These are phyloP conservation scores for Abortiporus biennis DNA, from an alignment of 1,284 basidiomycete genomes.

Conservation along the genomic window DNA sequence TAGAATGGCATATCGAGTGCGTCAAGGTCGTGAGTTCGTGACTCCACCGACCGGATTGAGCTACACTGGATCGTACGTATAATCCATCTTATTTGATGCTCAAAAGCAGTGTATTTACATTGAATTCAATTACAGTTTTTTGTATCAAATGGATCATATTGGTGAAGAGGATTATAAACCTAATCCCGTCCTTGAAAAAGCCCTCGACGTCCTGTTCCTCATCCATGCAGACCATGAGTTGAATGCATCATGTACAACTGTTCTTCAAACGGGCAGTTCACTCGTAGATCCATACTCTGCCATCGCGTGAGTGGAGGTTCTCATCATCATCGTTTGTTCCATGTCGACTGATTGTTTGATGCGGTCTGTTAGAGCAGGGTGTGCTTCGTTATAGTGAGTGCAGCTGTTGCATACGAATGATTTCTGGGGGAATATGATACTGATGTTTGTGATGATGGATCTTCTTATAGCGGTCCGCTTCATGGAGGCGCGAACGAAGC, in stretches of 20 bases:
- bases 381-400: conserved; percentile 77
- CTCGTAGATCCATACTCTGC: conserved; percentile 86
- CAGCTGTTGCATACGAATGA: conserved; percentile 5
- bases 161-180: conserved; percentile 70
- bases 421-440: background rate
- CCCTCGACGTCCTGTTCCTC: conserved; percentile 80
- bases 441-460: conserved; percentile 2
- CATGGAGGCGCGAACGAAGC: conserved; percentile 87
- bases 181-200: conserved; percentile 78
- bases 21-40: conserved; percentile 86
- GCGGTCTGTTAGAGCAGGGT: conserved; percentile 53
- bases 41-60: conserved; percentile 74
- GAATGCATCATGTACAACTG: conserved; percentile 80
- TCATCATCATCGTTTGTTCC: background rate
- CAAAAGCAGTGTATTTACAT: background rate
- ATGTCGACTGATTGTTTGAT: conserved; percentile 1
- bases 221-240: conserved; percentile 87
- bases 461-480: conserved; percentile 63
- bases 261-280: conserved; percentile 81
- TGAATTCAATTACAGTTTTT: conserved; percentile 43
- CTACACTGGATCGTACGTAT: conserved; percentile 74
- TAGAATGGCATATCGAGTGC: conserved; percentile 85
- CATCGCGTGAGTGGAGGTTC: conserved; percentile 48
- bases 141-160: conserved; percentile 84
- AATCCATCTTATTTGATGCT: background rate